These are phyloP conservation scores for Catenaria anguillulae DNA, from an alignment of 371 early-diverging fungal species.

Conservation along the genomic window DNA sequence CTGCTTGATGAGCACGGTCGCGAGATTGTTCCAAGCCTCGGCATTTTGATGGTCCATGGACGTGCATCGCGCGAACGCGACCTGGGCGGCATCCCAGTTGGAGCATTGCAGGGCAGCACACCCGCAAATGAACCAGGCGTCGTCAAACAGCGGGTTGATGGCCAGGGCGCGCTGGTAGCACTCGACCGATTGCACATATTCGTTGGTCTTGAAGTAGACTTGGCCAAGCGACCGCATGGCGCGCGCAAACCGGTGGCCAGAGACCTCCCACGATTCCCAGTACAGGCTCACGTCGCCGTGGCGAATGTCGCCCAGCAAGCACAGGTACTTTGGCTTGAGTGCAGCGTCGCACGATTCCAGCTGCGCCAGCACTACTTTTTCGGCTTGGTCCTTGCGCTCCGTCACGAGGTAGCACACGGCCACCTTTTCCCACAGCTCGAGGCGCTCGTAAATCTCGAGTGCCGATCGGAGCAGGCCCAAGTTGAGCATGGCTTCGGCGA, in stretches of 20 bases:
- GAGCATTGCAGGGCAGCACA: conserved; percentile 76
- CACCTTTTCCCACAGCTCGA: conserved; percentile 88
- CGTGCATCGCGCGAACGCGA: conserved; percentile 63
- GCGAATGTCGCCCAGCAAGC: conserved; percentile 75
- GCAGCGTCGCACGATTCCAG: conserved; percentile 33
- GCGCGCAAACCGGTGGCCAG: conserved; percentile 59
- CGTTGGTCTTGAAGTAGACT: conserved; percentile 45
- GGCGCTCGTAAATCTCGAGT: conserved; percentile 75
- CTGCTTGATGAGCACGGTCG: conserved; percentile 56
- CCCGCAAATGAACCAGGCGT: conserved; percentile 88
- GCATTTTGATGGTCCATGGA: conserved; percentile 64
- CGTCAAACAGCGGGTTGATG: conserved; percentile 89
- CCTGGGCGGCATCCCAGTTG: conserved; percentile 55
- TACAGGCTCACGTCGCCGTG: conserved; percentile 61
- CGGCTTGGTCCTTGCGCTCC: conserved; percentile 67
- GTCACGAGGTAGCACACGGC: conserved; percentile 69
- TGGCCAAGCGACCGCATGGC: conserved; percentile 87
- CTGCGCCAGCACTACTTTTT: conserved; percentile 48
- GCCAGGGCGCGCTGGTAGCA: conserved; percentile 54
- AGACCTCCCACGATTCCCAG: conserved; percentile 76
- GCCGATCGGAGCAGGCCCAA: conserved; percentile 79
- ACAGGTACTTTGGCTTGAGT: conserved; percentile 58
- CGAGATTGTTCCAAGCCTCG: conserved; percentile 94
- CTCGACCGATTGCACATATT: conserved; percentile 37
- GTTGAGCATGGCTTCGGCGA: conserved; percentile 64